A percentile compares a stretch with the other conserved stretches of the same genome.
Evolutionary conservation across 2,329 filamentous ascomycete genomes (phyloP).

Genomic region (Aspergillus sojae): DNA sequence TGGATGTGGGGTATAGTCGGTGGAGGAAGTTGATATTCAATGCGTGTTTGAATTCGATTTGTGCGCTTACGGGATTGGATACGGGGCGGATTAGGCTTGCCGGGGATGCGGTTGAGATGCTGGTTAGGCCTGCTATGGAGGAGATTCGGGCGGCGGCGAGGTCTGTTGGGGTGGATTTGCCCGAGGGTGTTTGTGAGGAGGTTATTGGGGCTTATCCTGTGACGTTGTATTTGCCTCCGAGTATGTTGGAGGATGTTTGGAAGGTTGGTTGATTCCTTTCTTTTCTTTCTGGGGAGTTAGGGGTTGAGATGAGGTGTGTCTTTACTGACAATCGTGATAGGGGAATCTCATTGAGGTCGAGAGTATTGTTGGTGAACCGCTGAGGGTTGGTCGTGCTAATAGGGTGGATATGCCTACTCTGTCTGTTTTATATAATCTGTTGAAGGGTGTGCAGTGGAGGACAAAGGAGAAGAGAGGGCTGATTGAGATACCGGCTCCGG

Average conservation of each 20-base stretch:
- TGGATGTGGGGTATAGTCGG: slow-evolving; percentile 29
- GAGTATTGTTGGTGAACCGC: slow-evolving; percentile 57
- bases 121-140: slow-evolving; percentile 57
- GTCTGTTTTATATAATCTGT: slow-evolving; percentile 10
- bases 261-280: slow-evolving; percentile 37
- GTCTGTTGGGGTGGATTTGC: slow-evolving; percentile 48
- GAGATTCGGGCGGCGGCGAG: slow-evolving; percentile 47
- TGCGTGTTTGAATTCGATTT: slow-evolving; percentile 57
- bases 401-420: slow-evolving; percentile 45
- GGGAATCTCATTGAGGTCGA: slow-evolving; percentile 60
- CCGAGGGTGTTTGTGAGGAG: slow-evolving; percentile 42
- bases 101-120: slow-evolving; percentile 45
- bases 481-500: not conserved
- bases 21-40: slow-evolving; percentile 52
- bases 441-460: slow-evolving; percentile 7
- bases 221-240: slow-evolving; percentile 49
- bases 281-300: not conserved
- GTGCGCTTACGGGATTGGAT: slow-evolving; percentile 55
- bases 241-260: slow-evolving; percentile 24
- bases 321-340: slow-evolving; percentile 24
- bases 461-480: not conserved
- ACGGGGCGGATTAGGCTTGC: slow-evolving; percentile 53
- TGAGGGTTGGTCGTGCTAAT: slow-evolving; percentile 50
- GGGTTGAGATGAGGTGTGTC: not conserved
- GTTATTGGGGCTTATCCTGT: slow-evolving; percentile 54